Base-by-base conservation (phyloP, 768 basidiomycete genomes). In the Tylopilus sp. region DNA sequence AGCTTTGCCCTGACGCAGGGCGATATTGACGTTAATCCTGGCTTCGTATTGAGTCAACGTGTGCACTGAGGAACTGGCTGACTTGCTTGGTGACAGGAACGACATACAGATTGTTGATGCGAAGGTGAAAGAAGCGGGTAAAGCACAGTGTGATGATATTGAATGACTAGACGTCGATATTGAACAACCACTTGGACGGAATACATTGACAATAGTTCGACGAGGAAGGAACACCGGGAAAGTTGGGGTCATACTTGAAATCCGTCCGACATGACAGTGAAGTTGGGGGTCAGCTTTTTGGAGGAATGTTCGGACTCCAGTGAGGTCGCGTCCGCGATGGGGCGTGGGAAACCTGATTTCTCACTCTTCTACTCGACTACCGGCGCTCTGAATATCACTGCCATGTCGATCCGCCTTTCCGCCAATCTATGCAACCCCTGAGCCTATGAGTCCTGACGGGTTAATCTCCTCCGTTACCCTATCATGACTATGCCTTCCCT, bases 111-210 rank as follows among this genome's bases (percentile, higher is more conserved):
- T 97, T 98, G 75, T 96, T 95, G 53, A 96, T 78, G 57, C 93
- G 78, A 55, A 98, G 95, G 67, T 99, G 97, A 71, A 99, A 98
- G 82, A 99, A 99, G 65, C 94, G 96, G 0, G 96, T 98, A 21
- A 94, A 98, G 24, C 96, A 95, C 22, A 99, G 80, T 0, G 97
- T 98, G 68, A 98, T 90, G 64, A 99, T 96, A 11, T n/a, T n/a
- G n/a, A 97, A 97, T 30, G 95, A 95, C 57, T 95, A 83, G 26
- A 98, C 92, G 66, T 98, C 95, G 63, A 89, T 92, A 74, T 93
- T 98, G 33, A 96, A 97, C 47, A 99, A n/a, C 89, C 67, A 99
- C 97, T 70, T 99, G 97, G 69, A 99, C 97, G 85, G 71, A 99
- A 99, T 28, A 99, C 94, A 66, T 97, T 97, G 59, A 1, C 45